Percentiles rank a stretch among this genome's conserved stretches.
phyloP scores from a whole-genome alignment of 805 yeast genomes.

The Candida incommunis region DNA sequence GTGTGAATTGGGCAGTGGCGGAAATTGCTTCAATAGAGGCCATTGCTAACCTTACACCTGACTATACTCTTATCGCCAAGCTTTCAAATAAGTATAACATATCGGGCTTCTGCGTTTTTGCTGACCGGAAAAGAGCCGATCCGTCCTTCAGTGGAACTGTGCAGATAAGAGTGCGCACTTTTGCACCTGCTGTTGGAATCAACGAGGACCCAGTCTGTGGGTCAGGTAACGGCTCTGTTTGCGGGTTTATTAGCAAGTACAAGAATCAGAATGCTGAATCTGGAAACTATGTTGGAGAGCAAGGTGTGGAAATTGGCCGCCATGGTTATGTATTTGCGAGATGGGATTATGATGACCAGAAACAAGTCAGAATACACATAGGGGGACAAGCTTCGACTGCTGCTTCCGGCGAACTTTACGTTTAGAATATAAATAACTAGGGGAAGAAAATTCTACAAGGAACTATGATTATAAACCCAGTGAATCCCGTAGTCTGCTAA shows the following conservation, averaged over 20 bases:
- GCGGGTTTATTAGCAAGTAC: conserved; percentile 7
- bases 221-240: conserved; percentile 13
- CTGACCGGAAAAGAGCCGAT: conserved; percentile 1
- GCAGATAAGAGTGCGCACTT: conserved; percentile 7
- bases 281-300: conserved; percentile 6
- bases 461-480: background rate
- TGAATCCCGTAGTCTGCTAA: background rate
- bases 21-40: conserved; percentile 1
- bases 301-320: conserved; percentile 11
- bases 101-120: conserved; percentile 7
- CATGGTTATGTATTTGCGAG: conserved; percentile 6
- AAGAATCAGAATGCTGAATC: conserved; percentile 1
- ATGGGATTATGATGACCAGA: conserved; percentile 3
- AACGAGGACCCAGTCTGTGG: conserved; percentile 6
- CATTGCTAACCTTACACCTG: conserved; percentile 4
- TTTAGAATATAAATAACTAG: background rate
- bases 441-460: background rate
- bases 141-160: conserved; percentile 3
- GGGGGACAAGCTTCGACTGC: background rate
- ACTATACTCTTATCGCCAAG: conserved; percentile 1
- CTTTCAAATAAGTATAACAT: conserved; percentile 1
- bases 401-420: background rate
- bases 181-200: conserved; percentile 6
- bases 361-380: background rate
- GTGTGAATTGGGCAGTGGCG: conserved; percentile 8